Base-by-base conservation (phyloP, 495 filamentous ascomycete species). In the Aspergillus mulundensis region DNA sequence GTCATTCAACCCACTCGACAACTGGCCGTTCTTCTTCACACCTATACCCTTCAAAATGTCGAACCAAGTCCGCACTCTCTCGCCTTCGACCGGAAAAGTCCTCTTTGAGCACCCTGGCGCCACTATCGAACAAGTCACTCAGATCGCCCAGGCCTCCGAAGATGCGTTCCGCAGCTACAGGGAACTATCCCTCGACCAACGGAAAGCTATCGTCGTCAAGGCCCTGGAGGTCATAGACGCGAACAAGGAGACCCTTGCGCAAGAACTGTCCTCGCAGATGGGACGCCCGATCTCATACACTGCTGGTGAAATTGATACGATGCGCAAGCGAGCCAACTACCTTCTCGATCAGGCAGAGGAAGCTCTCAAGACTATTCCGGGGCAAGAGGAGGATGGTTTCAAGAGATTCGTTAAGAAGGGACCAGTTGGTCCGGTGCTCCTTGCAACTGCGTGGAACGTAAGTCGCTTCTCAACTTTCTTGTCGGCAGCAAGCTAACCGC, bases 391-490 rank as follows among this genome's bases (percentile, higher is more conserved):
- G 71, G 79, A 84, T 46, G 92, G 91, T 0, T 96, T 96, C 79
- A 88, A 87, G 71, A 77, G 93, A 32, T 91, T 87, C 66, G 90
- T 97, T 64, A 85, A 85, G 64, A 95, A 92, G 65, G 84, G 87
- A 3, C 89, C 93, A 1, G 75, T 97, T 42, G 93, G 93, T 3
- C 86, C 89, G 0, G 84, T 94, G 16, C 75, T 97, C 36, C 81
- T 96, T 62, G 80, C 95, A 39, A 94, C 94, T 65, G 88, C 93
- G 21, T 97, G 93, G 93, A 97, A 97, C 68, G 91, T 91, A 70
- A 71, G 88, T 75, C 18, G 48, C 38, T 23, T 20, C 14, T 11
- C n/a, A 10, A 15, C 10, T 1, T 41, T 11, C 19, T 7, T 5
- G 18, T 19, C 3, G 54, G 14, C 58, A 50, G 7, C 38, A 42